phyloP scores from a whole-genome alignment of 2,329 filamentous ascomycete genomes.

The Emergomyces pasteurianus region DNA sequence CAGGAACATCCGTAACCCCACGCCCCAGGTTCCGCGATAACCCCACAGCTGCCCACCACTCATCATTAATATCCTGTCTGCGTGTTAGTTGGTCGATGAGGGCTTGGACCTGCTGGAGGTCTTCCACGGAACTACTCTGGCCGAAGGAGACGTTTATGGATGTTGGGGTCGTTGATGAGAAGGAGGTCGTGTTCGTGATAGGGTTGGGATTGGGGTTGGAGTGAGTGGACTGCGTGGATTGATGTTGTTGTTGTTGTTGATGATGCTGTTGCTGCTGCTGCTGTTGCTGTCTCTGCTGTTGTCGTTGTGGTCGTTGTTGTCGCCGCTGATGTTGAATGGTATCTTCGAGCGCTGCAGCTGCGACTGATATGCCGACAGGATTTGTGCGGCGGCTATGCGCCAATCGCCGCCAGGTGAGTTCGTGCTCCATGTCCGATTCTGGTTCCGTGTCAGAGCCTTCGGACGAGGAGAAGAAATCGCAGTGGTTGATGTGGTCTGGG shows the following conservation, averaged over 20 bases:
- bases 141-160: slow-evolving; percentile 16
- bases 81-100: slow-evolving; percentile 59
- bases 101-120: slow-evolving; percentile 54
- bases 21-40: slow-evolving; percentile 43
- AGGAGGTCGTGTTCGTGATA: slow-evolving; percentile 20
- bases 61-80: slow-evolving; percentile 65
- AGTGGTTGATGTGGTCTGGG: slow-evolving; percentile 1
- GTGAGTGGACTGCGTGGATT: no score
- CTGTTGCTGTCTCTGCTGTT: not conserved
- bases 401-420: slow-evolving; percentile 1
- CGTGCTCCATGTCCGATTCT: slow-evolving; percentile 10
- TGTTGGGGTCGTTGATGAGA: slow-evolving; percentile 12
- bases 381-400: not conserved
- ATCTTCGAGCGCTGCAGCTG: not conserved
- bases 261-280: no score
- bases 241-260: no score
- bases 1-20: slow-evolving; percentile 1
- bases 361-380: not conserved
- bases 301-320: not conserved
- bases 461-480: slow-evolving; percentile 6
- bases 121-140: slow-evolving; percentile 20
- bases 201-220: not conserved
- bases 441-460: slow-evolving; percentile 19
- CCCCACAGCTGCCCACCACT: slow-evolving; percentile 66
- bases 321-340: not conserved